Evolutionary conservation across 495 filamentous ascomycete genomes (phyloP).

Genomic region (Xanthoparmelia taractica): DNA sequence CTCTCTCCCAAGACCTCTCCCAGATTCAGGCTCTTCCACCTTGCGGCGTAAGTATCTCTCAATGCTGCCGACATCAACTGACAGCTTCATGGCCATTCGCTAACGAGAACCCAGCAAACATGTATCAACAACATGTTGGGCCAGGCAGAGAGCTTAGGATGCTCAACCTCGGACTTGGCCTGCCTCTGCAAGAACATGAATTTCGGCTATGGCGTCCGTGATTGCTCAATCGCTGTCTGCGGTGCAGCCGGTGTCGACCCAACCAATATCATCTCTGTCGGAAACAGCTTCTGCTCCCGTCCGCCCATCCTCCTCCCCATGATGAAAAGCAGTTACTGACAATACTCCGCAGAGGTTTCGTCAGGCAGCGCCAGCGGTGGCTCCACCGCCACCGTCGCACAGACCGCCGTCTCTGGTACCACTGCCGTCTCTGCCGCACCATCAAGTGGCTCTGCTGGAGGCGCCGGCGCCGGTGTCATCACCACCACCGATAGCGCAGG

Average conservation of each 20-base stretch:
- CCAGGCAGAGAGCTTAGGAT: conserved; percentile 49
- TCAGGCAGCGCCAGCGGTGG: conserved; percentile 22
- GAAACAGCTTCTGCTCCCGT: conserved; percentile 29
- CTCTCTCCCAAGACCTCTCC: conserved; percentile 22
- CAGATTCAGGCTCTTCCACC: conserved; percentile 19
- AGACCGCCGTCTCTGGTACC: conserved; percentile 31
- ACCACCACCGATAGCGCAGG: conserved; percentile 23
- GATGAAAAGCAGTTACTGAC: conserved; percentile 26
- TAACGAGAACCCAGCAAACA: conserved; percentile 44
- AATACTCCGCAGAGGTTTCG: conserved; percentile 19
- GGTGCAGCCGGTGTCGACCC: conserved; percentile 20
- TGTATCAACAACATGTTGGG: conserved; percentile 68
- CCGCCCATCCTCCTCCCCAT: conserved; percentile 26
- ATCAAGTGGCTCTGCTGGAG: conserved; percentile 7
- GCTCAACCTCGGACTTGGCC: conserved; percentile 43
- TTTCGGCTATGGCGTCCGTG: conserved; percentile 69
- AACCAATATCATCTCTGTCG: conserved; percentile 17
- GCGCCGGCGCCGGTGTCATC: conserved; percentile 13
- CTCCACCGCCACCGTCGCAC: conserved; percentile 25
- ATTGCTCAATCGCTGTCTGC: conserved; percentile 68
- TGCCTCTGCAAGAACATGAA: conserved; percentile 65
- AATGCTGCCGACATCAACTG: background rate
- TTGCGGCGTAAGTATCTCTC: conserved; percentile 22
- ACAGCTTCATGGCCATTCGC: background rate
- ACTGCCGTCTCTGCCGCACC: conserved; percentile 30